phyloP scores from a whole-genome alignment of 2,329 filamentous ascomycete species.

The Aspergillus unguis region DNA sequence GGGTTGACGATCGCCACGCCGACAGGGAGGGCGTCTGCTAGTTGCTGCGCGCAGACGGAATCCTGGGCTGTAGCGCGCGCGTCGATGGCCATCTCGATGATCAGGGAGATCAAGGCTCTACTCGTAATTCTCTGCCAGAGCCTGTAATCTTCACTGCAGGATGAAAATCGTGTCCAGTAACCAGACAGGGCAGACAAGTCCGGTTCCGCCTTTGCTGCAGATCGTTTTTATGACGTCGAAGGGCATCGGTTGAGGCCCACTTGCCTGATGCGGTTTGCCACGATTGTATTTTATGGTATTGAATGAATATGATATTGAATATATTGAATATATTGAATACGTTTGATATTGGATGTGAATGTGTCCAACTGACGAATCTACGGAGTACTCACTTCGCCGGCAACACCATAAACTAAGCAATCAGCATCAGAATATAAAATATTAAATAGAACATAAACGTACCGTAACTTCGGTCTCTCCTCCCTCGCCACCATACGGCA shows the following conservation, averaged over 20 bases:
- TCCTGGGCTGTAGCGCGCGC: background rate
- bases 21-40: constrained; percentile 26
- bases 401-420: constrained; percentile 4
- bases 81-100: background rate
- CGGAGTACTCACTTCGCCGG: constrained; percentile 14
- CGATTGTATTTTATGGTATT: too few relatives aligned
- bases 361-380: background rate
- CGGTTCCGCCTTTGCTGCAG: too few relatives aligned
- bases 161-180: too few relatives aligned
- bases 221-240: too few relatives aligned
- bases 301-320: too few relatives aligned
- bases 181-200: too few relatives aligned
- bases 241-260: too few relatives aligned
- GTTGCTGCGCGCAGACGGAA: constrained; percentile 21
- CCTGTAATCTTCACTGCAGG: too few relatives aligned
- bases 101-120: background rate
- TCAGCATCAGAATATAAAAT: background rate
- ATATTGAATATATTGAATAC: background rate
- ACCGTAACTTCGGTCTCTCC: background rate
- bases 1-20: constrained; percentile 23
- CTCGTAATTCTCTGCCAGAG: background rate
- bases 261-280: too few relatives aligned
- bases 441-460: background rate
- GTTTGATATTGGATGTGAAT: background rate
- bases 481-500: background rate